Evolutionary conservation across 176 grass and related monocot species (phyloP).

Genomic region (Dactylis glomerata): DNA sequence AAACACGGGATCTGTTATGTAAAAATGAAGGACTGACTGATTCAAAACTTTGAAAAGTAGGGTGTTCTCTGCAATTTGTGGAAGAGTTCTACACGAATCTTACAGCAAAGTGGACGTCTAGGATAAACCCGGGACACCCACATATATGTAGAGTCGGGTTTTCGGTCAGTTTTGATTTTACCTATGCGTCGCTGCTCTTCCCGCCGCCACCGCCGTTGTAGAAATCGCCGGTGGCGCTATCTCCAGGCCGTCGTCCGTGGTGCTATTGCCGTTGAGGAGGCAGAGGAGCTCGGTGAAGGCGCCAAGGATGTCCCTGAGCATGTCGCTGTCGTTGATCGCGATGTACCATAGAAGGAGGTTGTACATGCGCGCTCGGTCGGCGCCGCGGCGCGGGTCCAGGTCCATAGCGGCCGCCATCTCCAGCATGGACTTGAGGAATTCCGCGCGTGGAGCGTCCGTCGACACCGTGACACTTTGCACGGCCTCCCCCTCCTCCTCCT

Average conservation of each 20-base stretch:
- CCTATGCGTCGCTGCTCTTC: neutral
- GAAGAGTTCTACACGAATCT: no score
- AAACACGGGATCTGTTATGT: no score
- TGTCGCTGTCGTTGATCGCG: slow-evolving; percentile 63
- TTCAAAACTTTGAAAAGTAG: no score
- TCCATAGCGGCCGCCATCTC: slow-evolving; percentile 74
- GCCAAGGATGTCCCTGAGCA: slow-evolving; percentile 67
- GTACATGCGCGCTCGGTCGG: slow-evolving; percentile 54
- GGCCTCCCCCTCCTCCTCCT: neutral
- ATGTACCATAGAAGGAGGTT: slow-evolving; percentile 86
- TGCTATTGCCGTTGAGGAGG: neutral
- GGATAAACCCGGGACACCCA: no score
- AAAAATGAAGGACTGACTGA: no score
- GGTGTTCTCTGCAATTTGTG: no score
- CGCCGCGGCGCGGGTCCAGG: slow-evolving; percentile 43
- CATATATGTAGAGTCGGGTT: no score
- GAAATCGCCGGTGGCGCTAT: neutral
- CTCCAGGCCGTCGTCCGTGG: no score
- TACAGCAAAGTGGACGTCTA: no score
- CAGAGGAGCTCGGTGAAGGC: slow-evolving; percentile 76
- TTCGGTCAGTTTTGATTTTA: neutral
- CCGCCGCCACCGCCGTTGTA: neutral
- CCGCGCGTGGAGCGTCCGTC: slow-evolving; percentile 52
- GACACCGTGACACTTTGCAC: slow-evolving; percentile 43
- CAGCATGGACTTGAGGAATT: slow-evolving; percentile 79